phyloP scores from a whole-genome alignment of 805 yeast genomes.

The Sporopachydermia lactativora region DNA sequence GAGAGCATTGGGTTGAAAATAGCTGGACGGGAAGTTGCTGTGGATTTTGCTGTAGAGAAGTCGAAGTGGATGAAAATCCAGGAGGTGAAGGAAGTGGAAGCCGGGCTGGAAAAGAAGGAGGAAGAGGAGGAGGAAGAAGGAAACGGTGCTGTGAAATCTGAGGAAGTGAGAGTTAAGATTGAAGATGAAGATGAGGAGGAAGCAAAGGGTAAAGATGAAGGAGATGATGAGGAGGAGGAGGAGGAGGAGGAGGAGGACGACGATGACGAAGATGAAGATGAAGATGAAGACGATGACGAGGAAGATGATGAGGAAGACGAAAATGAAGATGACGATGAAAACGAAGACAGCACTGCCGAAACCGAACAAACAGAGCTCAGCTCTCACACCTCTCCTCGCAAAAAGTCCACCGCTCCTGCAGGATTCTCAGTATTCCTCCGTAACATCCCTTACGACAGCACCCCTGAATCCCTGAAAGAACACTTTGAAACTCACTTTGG shows the following conservation, averaged over 20 bases:
- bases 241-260: constrained; percentile 17
- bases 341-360: constrained; percentile 16
- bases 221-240: constrained; percentile 19
- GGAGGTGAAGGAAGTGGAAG: constrained; percentile 28
- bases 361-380: too few relatives aligned
- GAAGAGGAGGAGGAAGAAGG: constrained; percentile 27
- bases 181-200: constrained; percentile 25
- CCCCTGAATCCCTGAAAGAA: constrained; percentile 57
- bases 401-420: constrained; percentile 10
- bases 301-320: constrained; percentile 16
- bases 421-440: constrained; percentile 70
- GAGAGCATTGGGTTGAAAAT: constrained; percentile 63
- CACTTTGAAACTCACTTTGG: constrained; percentile 74
- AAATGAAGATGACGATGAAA: constrained; percentile 17
- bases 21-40: constrained; percentile 84
- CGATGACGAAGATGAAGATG: constrained; percentile 18
- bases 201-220: constrained; percentile 20
- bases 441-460: constrained; percentile 90
- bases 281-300: constrained; percentile 17
- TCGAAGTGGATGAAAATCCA: constrained; percentile 59
- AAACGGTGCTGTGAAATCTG: constrained; percentile 22
- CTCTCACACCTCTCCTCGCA: constrained; percentile 20
- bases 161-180: constrained; percentile 18
- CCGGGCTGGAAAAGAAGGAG: constrained; percentile 24
- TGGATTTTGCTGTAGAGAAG: constrained; percentile 86